phyloP scores from a whole-genome alignment of 1,284 basidiomycete genomes.

The Polyporus tsugae region DNA sequence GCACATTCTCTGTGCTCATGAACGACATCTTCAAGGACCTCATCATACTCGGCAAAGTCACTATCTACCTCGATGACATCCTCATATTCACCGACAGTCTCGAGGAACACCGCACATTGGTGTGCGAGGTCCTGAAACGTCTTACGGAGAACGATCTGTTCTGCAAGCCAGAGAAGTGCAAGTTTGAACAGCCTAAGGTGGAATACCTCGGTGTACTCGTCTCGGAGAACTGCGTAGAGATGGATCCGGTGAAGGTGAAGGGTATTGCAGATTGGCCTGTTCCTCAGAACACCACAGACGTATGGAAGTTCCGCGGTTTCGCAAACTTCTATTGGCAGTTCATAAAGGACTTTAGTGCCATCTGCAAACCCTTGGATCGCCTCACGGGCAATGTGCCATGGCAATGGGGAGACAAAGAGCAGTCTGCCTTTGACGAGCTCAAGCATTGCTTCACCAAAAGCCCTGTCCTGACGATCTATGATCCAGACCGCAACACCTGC shows the following conservation, averaged over 20 bases:
- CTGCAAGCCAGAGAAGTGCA: slow-evolving; percentile 40
- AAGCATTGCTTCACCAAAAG: not conserved
- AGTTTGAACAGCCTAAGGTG: slow-evolving; percentile 31
- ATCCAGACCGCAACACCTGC: not conserved
- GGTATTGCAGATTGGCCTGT: slow-evolving; percentile 46
- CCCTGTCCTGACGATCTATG: not conserved
- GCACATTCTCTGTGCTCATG: not conserved
- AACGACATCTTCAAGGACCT: slow-evolving; percentile 8
- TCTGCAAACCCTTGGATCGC: slow-evolving; percentile 41
- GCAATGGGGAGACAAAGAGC: slow-evolving; percentile 15
- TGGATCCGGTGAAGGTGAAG: slow-evolving; percentile 49
- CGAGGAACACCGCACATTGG: slow-evolving; percentile 12
- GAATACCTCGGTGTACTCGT: slow-evolving; percentile 25
- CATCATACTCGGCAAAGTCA: not conserved
- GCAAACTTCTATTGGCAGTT: slow-evolving; percentile 51
- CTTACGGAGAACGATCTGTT: slow-evolving; percentile 26
- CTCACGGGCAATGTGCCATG: slow-evolving; percentile 27
- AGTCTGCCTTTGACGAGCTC: not conserved
- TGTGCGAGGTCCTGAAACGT: too few relatives aligned
- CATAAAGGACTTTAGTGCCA: slow-evolving; percentile 46
- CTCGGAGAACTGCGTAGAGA: slow-evolving; percentile 34
- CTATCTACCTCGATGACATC: slow-evolving; percentile 18
- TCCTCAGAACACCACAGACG: slow-evolving; percentile 34
- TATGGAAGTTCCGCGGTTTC: slow-evolving; percentile 33
- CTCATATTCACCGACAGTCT: slow-evolving; percentile 7